phyloP scores from a whole-genome alignment of 2,329 filamentous ascomycete genomes.

The Xylariomycetidae sp. region DNA sequence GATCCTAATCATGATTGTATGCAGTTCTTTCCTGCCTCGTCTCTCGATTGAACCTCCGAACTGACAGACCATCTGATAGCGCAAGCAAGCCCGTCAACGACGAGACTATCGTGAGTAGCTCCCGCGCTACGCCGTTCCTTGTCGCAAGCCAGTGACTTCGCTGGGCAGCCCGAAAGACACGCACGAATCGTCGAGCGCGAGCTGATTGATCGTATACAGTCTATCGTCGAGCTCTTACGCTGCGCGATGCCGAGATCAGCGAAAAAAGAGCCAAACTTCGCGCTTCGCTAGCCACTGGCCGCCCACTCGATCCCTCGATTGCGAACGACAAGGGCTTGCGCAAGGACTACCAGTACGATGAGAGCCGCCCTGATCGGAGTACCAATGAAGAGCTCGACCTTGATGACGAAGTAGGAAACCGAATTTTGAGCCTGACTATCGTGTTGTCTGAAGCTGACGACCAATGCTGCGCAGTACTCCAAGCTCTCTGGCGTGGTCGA shows the following conservation, averaged over 20 bases:
- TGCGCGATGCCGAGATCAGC: slow-evolving; percentile 86
- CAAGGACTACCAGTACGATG: slow-evolving; percentile 90
- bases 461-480: slow-evolving; percentile 57
- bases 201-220: no score
- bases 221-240: slow-evolving; percentile 78
- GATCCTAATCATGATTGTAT: no score
- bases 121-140: background rate
- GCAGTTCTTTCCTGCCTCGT: no score
- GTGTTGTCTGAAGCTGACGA: background rate
- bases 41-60: no score
- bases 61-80: no score
- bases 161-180: no score
- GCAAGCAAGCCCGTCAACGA: slow-evolving; percentile 71
- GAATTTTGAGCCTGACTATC: background rate
- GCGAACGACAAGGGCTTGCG: slow-evolving; percentile 80
- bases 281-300: slow-evolving; percentile 80
- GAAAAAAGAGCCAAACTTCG: slow-evolving; percentile 86
- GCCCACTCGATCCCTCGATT: slow-evolving; percentile 73
- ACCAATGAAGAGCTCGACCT: slow-evolving; percentile 65
- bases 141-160: slow-evolving; percentile 22
- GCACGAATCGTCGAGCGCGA: no score
- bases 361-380: slow-evolving; percentile 64
- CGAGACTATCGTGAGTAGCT: slow-evolving; percentile 63
- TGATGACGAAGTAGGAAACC: slow-evolving; percentile 62
- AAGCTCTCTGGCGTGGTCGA: slow-evolving; percentile 88